Evolutionary conservation across 1,284 basidiomycete species (phyloP).

Genomic region (Ceratobasidium theobromae): DNA sequence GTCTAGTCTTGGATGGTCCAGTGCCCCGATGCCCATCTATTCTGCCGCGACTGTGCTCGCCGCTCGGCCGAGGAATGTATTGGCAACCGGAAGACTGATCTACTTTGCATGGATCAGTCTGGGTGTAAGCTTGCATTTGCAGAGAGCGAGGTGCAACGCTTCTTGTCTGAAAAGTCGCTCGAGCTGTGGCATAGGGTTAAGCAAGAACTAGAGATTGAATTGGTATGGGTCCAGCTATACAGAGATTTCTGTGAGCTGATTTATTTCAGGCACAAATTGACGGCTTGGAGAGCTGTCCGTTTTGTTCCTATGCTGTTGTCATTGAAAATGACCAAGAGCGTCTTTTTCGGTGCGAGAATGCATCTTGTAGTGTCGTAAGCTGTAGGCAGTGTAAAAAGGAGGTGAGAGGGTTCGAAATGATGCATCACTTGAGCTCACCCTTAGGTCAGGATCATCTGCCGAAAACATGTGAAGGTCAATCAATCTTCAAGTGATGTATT

Average conservation of each 20-base stretch:
- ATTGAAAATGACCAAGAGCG: slow-evolving; percentile 78
- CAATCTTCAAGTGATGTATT: neutral
- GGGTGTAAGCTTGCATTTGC: slow-evolving; percentile 58
- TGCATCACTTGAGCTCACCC: neutral
- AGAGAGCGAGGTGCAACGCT: slow-evolving; percentile 63
- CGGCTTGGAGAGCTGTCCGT: slow-evolving; percentile 78
- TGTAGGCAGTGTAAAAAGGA: slow-evolving; percentile 75
- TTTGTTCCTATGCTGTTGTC: slow-evolving; percentile 79
- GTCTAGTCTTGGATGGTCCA: slow-evolving; percentile 79
- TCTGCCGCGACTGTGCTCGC: slow-evolving; percentile 63
- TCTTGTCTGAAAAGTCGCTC: slow-evolving; percentile 56
- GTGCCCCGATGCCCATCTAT: slow-evolving; percentile 79
- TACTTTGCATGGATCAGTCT: slow-evolving; percentile 79
- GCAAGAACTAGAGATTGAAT: slow-evolving; percentile 74
- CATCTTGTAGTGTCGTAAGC: slow-evolving; percentile 69
- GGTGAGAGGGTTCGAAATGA: slow-evolving; percentile 46
- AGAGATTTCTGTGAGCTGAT: neutral
- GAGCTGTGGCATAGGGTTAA: slow-evolving; percentile 70
- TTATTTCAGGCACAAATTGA: slow-evolving; percentile 37
- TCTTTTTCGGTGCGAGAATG: slow-evolving; percentile 74
- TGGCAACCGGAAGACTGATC: slow-evolving; percentile 47
- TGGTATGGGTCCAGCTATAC: slow-evolving; percentile 46
- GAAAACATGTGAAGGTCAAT: slow-evolving; percentile 74
- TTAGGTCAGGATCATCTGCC: slow-evolving; percentile 73
- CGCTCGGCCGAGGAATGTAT: slow-evolving; percentile 44